Conservation (phyloP, 2,329 filamentous ascomycete genomes). For the Phyllachora maydis region DNA sequence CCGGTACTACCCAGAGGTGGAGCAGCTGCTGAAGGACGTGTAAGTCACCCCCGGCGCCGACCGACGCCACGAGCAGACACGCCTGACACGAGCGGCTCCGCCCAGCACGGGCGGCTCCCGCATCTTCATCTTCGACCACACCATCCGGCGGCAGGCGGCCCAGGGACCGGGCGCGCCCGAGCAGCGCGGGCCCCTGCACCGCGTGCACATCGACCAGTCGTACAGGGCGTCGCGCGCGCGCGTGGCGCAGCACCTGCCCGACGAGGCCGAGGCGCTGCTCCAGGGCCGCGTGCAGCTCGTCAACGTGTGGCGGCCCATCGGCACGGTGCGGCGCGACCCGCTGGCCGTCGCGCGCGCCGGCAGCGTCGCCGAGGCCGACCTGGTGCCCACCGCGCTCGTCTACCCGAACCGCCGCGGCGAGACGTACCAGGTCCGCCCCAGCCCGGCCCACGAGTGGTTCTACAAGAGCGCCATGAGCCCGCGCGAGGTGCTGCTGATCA, state of each 20-base stretch:
- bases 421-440: conserved; percentile 17
- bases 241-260: conserved; percentile 4
- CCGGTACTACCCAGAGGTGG: conserved; percentile 54
- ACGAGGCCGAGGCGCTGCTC: conserved; percentile 6
- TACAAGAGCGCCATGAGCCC: conserved; percentile 26
- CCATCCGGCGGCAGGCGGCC: conserved; percentile 9
- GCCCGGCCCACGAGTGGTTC: conserved; percentile 23
- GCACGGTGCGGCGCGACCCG: conserved; percentile 21
- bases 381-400: conserved; percentile 15
- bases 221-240: conserved; percentile 6
- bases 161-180: conserved; percentile 32
- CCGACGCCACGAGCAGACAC: not conserved
- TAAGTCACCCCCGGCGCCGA: conserved; percentile 2
- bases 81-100: not conserved
- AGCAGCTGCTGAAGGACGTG: conserved; percentile 38
- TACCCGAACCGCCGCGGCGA: conserved; percentile 14
- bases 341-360: conserved; percentile 17
- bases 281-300: conserved; percentile 17
- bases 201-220: conserved; percentile 8
- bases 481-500: conserved; percentile 31
- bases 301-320: conserved; percentile 25
- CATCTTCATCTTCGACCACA: conserved; percentile 11
- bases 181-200: conserved; percentile 20
- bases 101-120: conserved; percentile 10
- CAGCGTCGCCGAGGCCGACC: conserved; percentile 16